These are phyloP conservation scores for Arctostaphylos glauca DNA, from an alignment of 148 eudicot species.

Conservation along the genomic window DNA sequence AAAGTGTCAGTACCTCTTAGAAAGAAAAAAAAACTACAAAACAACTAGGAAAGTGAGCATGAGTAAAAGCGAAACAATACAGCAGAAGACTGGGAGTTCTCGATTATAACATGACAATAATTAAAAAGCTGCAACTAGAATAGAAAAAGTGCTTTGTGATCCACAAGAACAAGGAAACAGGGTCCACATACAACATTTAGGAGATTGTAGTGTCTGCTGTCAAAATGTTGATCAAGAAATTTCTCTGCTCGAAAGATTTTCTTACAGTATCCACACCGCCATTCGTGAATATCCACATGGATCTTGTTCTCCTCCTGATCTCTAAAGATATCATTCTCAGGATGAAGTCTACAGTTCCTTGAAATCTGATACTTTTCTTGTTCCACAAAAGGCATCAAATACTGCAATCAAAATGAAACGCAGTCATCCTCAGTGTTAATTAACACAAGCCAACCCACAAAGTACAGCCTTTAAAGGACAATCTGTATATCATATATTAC, in stretches of 20 bases:
- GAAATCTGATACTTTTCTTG: conserved; percentile 69
- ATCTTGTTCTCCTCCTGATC: conserved; percentile 89
- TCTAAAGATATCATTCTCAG: conserved; percentile 76
- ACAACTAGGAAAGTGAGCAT: neutral
- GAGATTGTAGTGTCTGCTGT: conserved; percentile 70
- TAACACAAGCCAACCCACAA: neutral
- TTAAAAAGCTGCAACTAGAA: neutral
- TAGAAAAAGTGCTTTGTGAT: neutral
- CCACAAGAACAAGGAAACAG: conserved; percentile 5
- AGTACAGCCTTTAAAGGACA: conserved; percentile 3
- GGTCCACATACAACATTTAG: conserved; percentile 64
- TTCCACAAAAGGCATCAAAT: conserved; percentile 84
- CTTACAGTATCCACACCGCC: conserved; percentile 94
- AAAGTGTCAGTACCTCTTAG: neutral
- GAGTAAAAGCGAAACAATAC: neutral
- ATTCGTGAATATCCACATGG: conserved; percentile 68
- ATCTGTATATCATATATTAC: conserved; percentile 21
- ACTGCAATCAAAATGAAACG: conserved; percentile 44
- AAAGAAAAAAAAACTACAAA: neutral
- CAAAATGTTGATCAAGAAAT: conserved; percentile 77
- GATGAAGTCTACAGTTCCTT: conserved; percentile 69
- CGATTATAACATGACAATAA: neutral
- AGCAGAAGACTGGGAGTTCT: neutral
- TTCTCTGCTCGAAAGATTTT: conserved; percentile 73
- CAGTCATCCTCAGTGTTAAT: neutral